Conservation (phyloP, 169 alveolate species). For the Plasmodium vivax region DNA sequence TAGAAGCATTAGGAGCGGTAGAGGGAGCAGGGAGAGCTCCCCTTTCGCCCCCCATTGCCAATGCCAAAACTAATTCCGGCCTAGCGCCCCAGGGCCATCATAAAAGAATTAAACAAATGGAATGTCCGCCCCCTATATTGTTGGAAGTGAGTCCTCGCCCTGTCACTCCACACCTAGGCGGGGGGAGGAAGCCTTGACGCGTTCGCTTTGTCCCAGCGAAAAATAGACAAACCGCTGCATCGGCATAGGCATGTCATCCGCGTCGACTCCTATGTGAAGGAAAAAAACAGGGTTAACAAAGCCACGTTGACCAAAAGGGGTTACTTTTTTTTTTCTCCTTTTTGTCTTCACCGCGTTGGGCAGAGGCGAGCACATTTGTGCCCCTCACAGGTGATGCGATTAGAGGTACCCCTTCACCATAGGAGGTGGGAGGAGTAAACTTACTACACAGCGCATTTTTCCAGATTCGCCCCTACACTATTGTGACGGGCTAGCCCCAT, state of each 20-base stretch:
- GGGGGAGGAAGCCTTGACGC: not conserved
- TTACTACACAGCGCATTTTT: not conserved
- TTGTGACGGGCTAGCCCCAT: not conserved
- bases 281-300: not conserved
- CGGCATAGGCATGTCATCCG: not conserved
- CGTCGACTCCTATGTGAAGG: not conserved
- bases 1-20: too few relatives aligned
- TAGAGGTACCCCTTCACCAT: not conserved
- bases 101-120: not conserved
- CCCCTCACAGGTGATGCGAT: not conserved
- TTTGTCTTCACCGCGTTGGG: not conserved
- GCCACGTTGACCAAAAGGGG: not conserved
- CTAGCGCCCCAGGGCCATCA: not conserved
- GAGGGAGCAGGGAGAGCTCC: too few relatives aligned
- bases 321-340: not conserved
- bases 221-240: not conserved
- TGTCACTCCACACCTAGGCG: not conserved
- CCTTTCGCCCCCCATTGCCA: not conserved
- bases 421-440: not conserved
- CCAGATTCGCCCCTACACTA: not conserved
- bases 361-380: not conserved
- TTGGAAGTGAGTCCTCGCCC: not conserved
- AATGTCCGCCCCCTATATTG: not conserved
- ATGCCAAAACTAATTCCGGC: not conserved
- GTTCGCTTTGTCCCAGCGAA: not conserved